Evolutionary conservation across 495 filamentous ascomycete species (phyloP).

Genomic region (Jackrogersella multiformis): DNA sequence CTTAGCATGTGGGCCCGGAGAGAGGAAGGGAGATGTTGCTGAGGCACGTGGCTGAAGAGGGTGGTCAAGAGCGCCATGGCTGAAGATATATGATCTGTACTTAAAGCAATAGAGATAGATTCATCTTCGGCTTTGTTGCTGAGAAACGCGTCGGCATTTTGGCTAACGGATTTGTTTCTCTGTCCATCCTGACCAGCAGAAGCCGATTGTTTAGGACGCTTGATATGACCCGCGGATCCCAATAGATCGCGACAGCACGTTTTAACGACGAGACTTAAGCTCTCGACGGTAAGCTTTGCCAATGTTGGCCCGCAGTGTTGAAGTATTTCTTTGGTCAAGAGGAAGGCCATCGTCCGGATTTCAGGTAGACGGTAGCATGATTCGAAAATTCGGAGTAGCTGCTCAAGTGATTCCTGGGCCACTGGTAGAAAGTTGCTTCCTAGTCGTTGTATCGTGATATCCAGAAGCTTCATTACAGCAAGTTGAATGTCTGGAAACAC

Average conservation of each 20-base stretch:
- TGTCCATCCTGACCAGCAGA: constrained; percentile 39
- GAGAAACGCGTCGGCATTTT: constrained; percentile 55
- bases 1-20: constrained; percentile 77
- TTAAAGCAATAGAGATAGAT: constrained; percentile 50
- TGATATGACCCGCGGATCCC: constrained; percentile 53
- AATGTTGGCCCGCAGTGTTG: constrained; percentile 68
- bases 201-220: constrained; percentile 37
- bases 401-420: constrained; percentile 68
- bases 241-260: constrained; percentile 72
- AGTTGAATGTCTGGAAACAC: constrained; percentile 78
- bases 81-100: constrained; percentile 48
- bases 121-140: constrained; percentile 40
- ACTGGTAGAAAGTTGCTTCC: constrained; percentile 62
- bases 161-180: constrained; percentile 46
- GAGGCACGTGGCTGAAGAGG: constrained; percentile 67
- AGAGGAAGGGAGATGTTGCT: constrained; percentile 67
- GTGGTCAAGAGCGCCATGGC: constrained; percentile 69
- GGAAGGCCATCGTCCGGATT: constrained; percentile 69
- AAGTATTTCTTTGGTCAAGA: constrained; percentile 64
- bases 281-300: constrained; percentile 66
- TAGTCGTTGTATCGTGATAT: constrained; percentile 62
- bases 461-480: constrained; percentile 68
- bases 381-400: constrained; percentile 72
- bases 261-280: constrained; percentile 65
- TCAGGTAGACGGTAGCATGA: constrained; percentile 65